These are phyloP conservation scores for Aspergillus pseudoglaucus DNA, from an alignment of 2,329 filamentous ascomycete genomes.

Conservation along the genomic window DNA sequence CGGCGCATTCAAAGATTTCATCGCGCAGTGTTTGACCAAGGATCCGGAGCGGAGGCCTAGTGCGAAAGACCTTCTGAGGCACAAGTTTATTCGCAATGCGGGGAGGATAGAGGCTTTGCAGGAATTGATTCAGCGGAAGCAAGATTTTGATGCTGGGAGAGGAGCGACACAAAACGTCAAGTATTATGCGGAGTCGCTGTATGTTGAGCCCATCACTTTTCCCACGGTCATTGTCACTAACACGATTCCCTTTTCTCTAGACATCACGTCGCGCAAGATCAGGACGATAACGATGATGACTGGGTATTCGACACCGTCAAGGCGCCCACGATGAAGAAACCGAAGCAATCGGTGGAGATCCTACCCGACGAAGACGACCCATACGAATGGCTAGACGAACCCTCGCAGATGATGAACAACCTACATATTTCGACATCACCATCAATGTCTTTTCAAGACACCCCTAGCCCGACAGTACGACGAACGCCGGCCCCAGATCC, in stretches of 20 bases:
- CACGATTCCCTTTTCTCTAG: constrained; percentile 23
- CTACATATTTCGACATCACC: constrained; percentile 39
- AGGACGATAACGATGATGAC: constrained; percentile 66
- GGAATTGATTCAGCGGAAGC: constrained; percentile 73
- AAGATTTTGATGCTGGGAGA: constrained; percentile 71
- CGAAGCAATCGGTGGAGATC: constrained; percentile 47
- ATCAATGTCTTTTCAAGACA: constrained; percentile 37
- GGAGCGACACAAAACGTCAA: constrained; percentile 64
- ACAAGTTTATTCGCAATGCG: constrained; percentile 79
- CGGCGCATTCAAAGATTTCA: constrained; percentile 88
- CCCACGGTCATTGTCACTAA: constrained; percentile 6
- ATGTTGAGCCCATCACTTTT: constrained; percentile 17
- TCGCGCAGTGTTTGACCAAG: constrained; percentile 84
- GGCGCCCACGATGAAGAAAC: constrained; percentile 54
- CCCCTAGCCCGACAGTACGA: constrained; percentile 53
- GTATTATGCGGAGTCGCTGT: constrained; percentile 91
- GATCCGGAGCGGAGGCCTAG: constrained; percentile 78
- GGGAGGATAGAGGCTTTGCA: constrained; percentile 84
- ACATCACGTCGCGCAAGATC: constrained; percentile 54
- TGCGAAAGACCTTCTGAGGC: constrained; percentile 78
- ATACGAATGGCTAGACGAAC: constrained; percentile 28
- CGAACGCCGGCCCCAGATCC: constrained; percentile 40
- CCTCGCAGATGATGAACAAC: constrained; percentile 35
- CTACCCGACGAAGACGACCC: constrained; percentile 36
- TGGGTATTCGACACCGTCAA: constrained; percentile 97